These are phyloP conservation scores for Suillus cothurnatus DNA, from an alignment of 768 basidiomycete genomes.

Conservation along the genomic window DNA sequence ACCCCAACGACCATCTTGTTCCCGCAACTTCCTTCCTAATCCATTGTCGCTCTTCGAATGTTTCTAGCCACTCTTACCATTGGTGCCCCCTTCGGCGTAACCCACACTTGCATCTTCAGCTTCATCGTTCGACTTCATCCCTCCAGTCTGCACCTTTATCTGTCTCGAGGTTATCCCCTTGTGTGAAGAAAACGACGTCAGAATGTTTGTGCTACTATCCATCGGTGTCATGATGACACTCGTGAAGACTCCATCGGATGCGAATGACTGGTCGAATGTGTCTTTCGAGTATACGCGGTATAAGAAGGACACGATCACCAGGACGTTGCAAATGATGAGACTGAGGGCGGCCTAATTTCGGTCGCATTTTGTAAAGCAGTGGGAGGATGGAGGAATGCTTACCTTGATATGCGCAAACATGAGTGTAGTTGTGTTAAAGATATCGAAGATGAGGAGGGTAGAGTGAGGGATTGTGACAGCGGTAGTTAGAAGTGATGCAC, in stretches of 20 bases:
- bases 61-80: background rate
- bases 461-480: constrained; percentile 23
- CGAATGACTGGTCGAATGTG: background rate
- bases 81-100: no score
- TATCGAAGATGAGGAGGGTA: constrained; percentile 2
- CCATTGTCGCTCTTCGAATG: background rate
- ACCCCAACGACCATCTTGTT: background rate
- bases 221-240: background rate
- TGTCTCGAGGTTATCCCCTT: constrained; percentile 33
- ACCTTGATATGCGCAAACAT: constrained; percentile 28
- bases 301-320: constrained; percentile 27
- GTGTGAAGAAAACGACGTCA: background rate
- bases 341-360: constrained; percentile 23
- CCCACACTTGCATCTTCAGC: background rate
- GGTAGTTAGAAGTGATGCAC: constrained; percentile 21
- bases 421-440: constrained; percentile 2
- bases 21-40: background rate
- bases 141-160: background rate
- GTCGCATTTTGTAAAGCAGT: background rate
- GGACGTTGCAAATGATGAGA: constrained; percentile 27
- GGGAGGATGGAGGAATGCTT: constrained; percentile 10
- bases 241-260: background rate
- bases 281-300: constrained; percentile 18
- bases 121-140: background rate
- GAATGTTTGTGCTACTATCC: background rate